Evolutionary conservation across 202 grass and related monocot genomes (phyloP), one percentile per base, ranked within the genome.

Genomic region (Panicum virgatum): DNA sequence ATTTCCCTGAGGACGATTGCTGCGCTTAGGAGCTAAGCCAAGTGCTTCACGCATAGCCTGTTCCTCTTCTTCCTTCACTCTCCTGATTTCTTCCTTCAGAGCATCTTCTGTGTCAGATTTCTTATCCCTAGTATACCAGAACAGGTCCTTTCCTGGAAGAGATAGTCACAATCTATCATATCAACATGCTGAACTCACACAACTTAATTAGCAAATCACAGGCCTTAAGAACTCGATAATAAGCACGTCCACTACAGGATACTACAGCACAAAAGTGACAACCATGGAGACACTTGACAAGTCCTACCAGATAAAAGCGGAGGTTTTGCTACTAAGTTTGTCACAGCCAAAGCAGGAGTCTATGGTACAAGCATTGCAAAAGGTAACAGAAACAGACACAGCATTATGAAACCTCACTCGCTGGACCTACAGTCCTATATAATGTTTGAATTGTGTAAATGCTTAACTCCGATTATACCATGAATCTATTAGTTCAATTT

Each of bases 11-110:
- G 86, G 77, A 32, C 80, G 85, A 72, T 85, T 91, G 46, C 86
- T 86, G 48, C 96, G 90, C 82, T 95, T 96, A 36, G 96, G 92
- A 86, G 90, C 96, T 84, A 98, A 91, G 68, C 96, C 96, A 83
- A 98, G 92, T 36, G 92, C 92, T 70, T 98, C 96, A 11, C 85
- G 82, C 92, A 98, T 98, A 25, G 96, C 89, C 48, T 96, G 96
- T 81, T 98, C 96, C 75, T 98, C 96, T 82, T 96, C 96, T 81
- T 98, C 92, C 77, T 96, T 98, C 22, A 98, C 88, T 82, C 90
- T 93, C 83, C 90, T 98, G 54, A 98, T 88, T 84, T 98, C 96
- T 58, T 96, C 90, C 80, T 96, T 98, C 43, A 93, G 51, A 22
- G 90, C 85, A 65, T 95, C 96, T 29, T 86, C 87, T 29, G 90